Evolutionary conservation across 352 stramenopile species (phyloP), one percentile per base, ranked within the genome.

Genomic region (Globisporangium nunn): DNA sequence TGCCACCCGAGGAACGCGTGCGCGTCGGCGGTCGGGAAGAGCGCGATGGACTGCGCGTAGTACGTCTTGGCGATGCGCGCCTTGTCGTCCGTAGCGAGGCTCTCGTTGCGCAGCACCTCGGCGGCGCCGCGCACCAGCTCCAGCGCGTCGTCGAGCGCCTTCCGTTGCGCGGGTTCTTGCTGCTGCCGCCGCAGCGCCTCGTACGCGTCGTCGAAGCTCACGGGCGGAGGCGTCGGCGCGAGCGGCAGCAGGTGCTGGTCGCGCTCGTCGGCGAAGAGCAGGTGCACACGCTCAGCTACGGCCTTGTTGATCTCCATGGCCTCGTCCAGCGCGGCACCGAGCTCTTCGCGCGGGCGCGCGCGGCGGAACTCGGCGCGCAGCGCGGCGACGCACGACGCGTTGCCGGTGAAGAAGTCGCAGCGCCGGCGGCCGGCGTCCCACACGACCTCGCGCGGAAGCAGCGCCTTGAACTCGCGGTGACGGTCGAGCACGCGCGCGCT

Each of bases 1-100:
- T 87, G 71, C 76, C 75, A 89, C 1, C 76, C 81, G 12, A 91
- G 67, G 50, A 75, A 89, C 8, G 78, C 78, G 39, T 81, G 77
- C 1, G 76, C 81, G 44, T 91, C 81, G 6, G 81, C 76, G 6
- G 81, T 91, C 50, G 77, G 71, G 54, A 76, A 89, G 29, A 72
- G 12, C 39, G 79, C 81, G 55, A 89, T 76, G 1, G 78, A 88
- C 61, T 91, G 73, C 6, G 63, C 50, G 31, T 87, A 91, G 58
- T 87, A 89, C 3, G 76, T 66, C 48, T 83, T 87, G 3, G 78
- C 75, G 29, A 91, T 72, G 12, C 76, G 70, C 41, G 65, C 74
- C 40, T 70, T 80, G 62, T 88, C 69, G 14, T 57, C 54, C n/a
- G 66, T 67, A 10, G 62, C 55, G 17, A 88, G 54, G 0, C 72